Evolutionary conservation across 2,329 filamentous ascomycete genomes (phyloP).

Genomic region (Pseudonectria buxi): DNA sequence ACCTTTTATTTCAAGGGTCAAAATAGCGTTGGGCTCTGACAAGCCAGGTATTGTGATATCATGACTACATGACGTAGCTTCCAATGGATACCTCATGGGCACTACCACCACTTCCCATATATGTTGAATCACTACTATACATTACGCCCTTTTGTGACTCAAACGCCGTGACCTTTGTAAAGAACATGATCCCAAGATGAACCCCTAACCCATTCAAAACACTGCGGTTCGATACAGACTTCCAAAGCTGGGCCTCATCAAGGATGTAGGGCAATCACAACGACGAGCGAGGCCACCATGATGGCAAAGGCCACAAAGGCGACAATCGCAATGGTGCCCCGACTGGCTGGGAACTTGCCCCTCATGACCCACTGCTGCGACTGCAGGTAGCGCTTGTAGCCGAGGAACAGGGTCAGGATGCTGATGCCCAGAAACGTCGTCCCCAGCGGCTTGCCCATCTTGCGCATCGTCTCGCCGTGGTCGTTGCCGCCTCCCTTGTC

Average conservation of each 20-base stretch:
- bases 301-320: slow-evolving; percentile 57
- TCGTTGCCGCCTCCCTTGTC: slow-evolving; percentile 24
- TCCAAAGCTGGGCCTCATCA: slow-evolving; percentile 7
- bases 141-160: no score
- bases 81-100: no score
- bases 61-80: no score
- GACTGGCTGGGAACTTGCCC: slow-evolving; percentile 73
- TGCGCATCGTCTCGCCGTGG: slow-evolving; percentile 43
- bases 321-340: slow-evolving; percentile 67
- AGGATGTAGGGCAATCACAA: slow-evolving; percentile 51
- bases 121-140: no score
- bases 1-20: no score
- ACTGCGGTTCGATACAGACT: background rate
- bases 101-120: no score
- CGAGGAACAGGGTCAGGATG: slow-evolving; percentile 67
- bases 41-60: no score
- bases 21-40: no score
- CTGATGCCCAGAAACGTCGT: slow-evolving; percentile 70
- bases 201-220: background rate
- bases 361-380: slow-evolving; percentile 72
- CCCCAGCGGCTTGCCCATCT: slow-evolving; percentile 66
- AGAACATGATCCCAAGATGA: no score
- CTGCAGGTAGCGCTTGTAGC: slow-evolving; percentile 73
- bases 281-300: slow-evolving; percentile 53
- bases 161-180: no score